Base-by-base conservation (phyloP, 2,329 filamentous ascomycete species). In the Zarea fungicola region DNA sequence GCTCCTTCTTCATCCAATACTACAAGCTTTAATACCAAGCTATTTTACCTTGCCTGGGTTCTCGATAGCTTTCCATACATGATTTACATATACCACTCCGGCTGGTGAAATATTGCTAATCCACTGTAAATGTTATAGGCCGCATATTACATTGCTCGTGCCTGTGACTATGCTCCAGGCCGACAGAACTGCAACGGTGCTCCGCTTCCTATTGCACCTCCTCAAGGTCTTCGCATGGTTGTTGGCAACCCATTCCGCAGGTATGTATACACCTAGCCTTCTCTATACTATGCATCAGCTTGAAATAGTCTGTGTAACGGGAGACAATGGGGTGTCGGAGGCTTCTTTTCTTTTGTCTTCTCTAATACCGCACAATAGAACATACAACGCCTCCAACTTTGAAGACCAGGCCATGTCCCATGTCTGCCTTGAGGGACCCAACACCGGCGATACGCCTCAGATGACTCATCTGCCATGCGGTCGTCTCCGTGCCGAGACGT, bases 151-250 rank as follows among this genome's bases (percentile, higher is more conserved):
- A 54, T 62, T 13, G 39, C 52, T 22, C 53, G 60, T 21, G 55
- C 59, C 3, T 62, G 60, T 18, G 59, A 62, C 49, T 61, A 59
- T 35, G 58, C 49, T 3, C 50, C 54, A 1, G 60, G 59, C n/a
- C 54, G 59, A 13, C 26, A 45, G 14, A 57, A 58, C 49, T 62
- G 60, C 45, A 26, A 55, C 19, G 35, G 41, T 18, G 44, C 49
- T 5, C 47, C 56, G 5, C 22, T 31, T 16, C 68, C 83, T 4
- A 64, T 72, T 25, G 76, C 81, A 3, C 85, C 84, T 57, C 83
- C 81, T 0, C 62, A 72, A 21, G 79, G 75, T 45, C 82, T 87
- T 57, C 78, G 81, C 47, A 86, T 87, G 81, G 47, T 87, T 22
- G 78, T 81, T 5, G 84, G 84, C 31, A 71, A 81, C 56, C 69